Evolutionary conservation across 352 stramenopile species (phyloP), one percentile per base, ranked within the genome.

Genomic region (Sclerospora graminicola): DNA sequence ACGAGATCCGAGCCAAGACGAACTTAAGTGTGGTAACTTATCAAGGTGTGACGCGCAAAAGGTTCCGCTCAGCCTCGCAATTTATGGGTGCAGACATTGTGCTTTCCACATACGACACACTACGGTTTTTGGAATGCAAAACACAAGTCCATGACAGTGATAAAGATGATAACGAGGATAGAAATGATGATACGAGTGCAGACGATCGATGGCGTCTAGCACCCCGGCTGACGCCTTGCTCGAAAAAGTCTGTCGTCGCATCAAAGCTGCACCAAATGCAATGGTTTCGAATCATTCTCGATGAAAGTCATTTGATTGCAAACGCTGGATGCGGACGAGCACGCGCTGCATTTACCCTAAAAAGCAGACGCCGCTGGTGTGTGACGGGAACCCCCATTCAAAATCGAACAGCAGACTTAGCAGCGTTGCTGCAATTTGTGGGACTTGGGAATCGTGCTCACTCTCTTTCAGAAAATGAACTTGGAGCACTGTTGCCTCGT

Each of bases 321-420:
- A 96, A 95, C 10, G 62, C 71, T n/a, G 79, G 60, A 9, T 83
- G 71, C 14, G 79, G 70, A 20, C 69, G 76, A 35, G 67, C 79
- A 0, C 67, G 66, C 16, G 73, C 75, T 16, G 69, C 73, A 1
- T 75, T 69, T 18, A 53, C 66, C 0, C 66, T 97, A 15, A 63
- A 79, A 9, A 84, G 82, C 24, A 69, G 72, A 43, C 64, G 76
- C 2, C 80, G 84, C 5, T 91, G 89, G 63, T 94, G 82, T 46
- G 65, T 97, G 5, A 96, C 88, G 2, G 86, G 87, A 8, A 97
- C 85, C 11, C 84, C 86, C 0, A 88, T 96, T 36, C 72, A 95
- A 31, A 96, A 96, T 56, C 78, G 73, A 38, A 65, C 73, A 11
- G 73, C 84, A 34, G 85, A 97, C 50, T 57, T 96, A 21, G 68